Conservation (phyloP, 225 moss, liverwort and hornwort species). For the Straminergon stramineum region DNA sequence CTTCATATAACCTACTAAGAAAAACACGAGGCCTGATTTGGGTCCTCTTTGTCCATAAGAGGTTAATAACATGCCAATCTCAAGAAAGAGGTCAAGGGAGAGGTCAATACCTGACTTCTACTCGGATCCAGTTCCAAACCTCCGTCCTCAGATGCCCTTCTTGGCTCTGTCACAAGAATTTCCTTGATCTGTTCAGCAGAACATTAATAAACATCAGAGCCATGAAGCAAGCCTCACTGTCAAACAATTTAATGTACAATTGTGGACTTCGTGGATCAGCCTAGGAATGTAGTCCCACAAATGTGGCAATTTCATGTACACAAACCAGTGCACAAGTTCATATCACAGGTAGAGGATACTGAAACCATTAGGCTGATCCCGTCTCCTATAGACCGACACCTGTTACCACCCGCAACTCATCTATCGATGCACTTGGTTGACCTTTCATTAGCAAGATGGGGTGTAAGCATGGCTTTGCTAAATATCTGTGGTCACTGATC, state of each 20-base stretch:
- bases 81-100: neutral
- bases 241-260: neutral
- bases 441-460: neutral
- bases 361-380: neutral
- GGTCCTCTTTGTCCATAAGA: neutral
- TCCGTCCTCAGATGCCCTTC: slow-evolving; percentile 5
- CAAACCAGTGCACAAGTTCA: neutral
- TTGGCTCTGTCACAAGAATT: neutral
- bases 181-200: neutral
- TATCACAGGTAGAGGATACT: neutral
- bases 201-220: neutral
- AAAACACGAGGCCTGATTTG: neutral
- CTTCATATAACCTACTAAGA: neutral
- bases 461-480: neutral
- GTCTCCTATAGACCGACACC: neutral
- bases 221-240: neutral
- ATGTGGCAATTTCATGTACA: neutral
- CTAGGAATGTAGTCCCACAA: neutral
- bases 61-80: neutral
- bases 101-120: slow-evolving; percentile 3
- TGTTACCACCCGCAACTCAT: neutral
- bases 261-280: neutral
- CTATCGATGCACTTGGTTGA: neutral
- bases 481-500: neutral
- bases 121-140: neutral